Percentiles rank a stretch among this genome's conserved stretches.
Conservation (phyloP, 192 early-diverging fungal genomes). For the Chytriomyces sp. region DNA sequence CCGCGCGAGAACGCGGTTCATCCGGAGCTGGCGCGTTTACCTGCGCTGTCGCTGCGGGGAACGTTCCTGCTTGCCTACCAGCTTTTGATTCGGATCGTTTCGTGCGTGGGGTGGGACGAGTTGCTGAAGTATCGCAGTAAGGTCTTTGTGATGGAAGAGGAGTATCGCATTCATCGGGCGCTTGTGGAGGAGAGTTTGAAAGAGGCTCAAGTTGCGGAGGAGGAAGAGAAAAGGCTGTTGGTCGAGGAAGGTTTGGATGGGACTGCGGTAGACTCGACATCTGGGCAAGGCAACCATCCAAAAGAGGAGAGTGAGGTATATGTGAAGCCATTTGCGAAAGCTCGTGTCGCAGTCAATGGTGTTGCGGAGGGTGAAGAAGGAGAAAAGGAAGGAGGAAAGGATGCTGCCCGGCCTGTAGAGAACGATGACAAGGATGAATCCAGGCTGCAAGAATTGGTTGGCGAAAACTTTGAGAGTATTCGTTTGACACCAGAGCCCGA, state of each 20-base stretch:
- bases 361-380: constrained; percentile 3
- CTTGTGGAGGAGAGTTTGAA: constrained; percentile 68
- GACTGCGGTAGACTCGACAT: not conserved
- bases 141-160: constrained; percentile 99
- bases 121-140: constrained; percentile 63
- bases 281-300: not conserved
- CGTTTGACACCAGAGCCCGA: constrained; percentile 36
- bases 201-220: constrained; percentile 26
- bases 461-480: constrained; percentile 30
- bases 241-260: constrained; percentile 18
- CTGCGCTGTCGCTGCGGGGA: constrained; percentile 86
- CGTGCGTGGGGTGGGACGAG: constrained; percentile 95
- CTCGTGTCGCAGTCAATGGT: constrained; percentile 2
- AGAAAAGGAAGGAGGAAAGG: constrained; percentile 37
- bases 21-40: constrained; percentile 77
- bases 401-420: constrained; percentile 23
- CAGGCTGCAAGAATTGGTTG: constrained; percentile 44
- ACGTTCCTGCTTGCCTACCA: constrained; percentile 91
- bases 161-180: constrained; percentile 78
- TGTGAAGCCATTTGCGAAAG: not conserved
- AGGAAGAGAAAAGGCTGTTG: constrained; percentile 20
- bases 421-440: constrained; percentile 34
- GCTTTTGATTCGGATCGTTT: constrained; percentile 77
- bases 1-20: constrained; percentile 59
- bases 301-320: not conserved